phyloP scores from a whole-genome alignment of 192 early-diverging fungal genomes.

The Thamnidium elegans region DNA sequence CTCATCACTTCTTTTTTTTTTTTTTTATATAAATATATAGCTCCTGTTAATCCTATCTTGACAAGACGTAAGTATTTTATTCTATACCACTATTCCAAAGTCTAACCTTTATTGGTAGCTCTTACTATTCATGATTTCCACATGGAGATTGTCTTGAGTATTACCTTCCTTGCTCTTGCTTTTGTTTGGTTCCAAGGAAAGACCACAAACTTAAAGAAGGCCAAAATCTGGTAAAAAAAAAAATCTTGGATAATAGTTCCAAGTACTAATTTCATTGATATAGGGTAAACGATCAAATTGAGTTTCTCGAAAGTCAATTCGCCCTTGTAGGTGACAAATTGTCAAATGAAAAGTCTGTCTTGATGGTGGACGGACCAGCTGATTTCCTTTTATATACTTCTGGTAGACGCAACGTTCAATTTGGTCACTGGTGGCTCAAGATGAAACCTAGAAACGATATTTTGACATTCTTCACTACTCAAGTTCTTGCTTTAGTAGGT shows the following conservation, averaged over 20 bases:
- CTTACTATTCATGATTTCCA: conserved; percentile 13
- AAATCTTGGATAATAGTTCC: conserved; percentile 3
- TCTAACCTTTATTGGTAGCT: not conserved
- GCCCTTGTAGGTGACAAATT: conserved; percentile 61
- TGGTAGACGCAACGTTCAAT: conserved; percentile 68
- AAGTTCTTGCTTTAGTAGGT: conserved; percentile 12
- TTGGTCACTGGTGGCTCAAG: conserved; percentile 62
- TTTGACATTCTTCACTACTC: conserved; percentile 25
- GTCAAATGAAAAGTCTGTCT: conserved; percentile 36
- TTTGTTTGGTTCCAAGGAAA: conserved; percentile 29
- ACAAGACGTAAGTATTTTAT: conserved; percentile 2
- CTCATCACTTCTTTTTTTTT: not conserved
- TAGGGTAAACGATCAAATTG: conserved; percentile 23
- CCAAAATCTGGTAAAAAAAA: conserved; percentile 45
- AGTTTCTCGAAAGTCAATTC: conserved; percentile 62
- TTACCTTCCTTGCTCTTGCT: conserved; percentile 25
- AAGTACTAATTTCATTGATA: conserved; percentile 4
- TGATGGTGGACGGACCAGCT: conserved; percentile 67
- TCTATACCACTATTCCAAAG: not conserved
- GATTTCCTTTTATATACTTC: conserved; percentile 77
- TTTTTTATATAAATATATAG: not conserved
- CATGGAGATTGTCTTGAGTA: conserved; percentile 26
- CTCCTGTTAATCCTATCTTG: not conserved
- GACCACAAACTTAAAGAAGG: conserved; percentile 31
- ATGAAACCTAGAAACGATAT: conserved; percentile 55